phyloP scores from a whole-genome alignment of 1,284 basidiomycete species.

The Ceraceosorus bombacis region DNA sequence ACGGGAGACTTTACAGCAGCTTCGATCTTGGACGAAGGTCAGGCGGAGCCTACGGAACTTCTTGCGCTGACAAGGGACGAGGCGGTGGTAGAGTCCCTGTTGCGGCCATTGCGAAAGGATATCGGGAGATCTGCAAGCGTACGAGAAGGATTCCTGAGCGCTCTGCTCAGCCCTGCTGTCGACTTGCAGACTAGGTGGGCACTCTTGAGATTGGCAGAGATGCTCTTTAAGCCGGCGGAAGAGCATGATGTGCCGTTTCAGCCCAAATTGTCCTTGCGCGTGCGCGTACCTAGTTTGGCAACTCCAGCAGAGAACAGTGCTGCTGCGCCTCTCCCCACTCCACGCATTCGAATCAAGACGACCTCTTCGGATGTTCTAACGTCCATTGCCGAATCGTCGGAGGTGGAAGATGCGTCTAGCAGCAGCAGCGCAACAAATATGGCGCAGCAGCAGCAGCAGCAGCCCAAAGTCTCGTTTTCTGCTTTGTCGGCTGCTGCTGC shows the following conservation, averaged over 20 bases:
- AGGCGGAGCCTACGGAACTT: background rate
- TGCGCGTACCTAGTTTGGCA: constrained; percentile 50
- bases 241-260: constrained; percentile 38
- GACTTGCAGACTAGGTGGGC: constrained; percentile 86
- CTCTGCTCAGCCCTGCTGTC: constrained; percentile 50
- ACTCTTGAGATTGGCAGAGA: constrained; percentile 81
- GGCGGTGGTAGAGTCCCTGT: constrained; percentile 51
- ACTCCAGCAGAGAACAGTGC: constrained; percentile 10
- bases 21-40: constrained; percentile 28
- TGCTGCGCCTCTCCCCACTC: constrained; percentile 17
- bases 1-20: constrained; percentile 68
- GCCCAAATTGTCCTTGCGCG: constrained; percentile 54
- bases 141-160: constrained; percentile 43
- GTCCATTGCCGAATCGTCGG: too few species aligned
- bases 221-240: constrained; percentile 65
- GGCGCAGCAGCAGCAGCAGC: background rate
- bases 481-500: constrained; percentile 18
- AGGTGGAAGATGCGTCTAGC: background rate
- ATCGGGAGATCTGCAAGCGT: constrained; percentile 44
- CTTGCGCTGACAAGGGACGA: background rate
- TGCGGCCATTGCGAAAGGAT: constrained; percentile 41
- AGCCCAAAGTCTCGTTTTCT: constrained; percentile 28
- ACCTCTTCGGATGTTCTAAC: background rate
- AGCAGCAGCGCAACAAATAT: background rate
- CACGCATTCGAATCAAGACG: background rate